A percentile compares a stretch with the other conserved stretches of the same genome.
Conservation (phyloP, 345 rosid species). For the Eutrema japonicum region DNA sequence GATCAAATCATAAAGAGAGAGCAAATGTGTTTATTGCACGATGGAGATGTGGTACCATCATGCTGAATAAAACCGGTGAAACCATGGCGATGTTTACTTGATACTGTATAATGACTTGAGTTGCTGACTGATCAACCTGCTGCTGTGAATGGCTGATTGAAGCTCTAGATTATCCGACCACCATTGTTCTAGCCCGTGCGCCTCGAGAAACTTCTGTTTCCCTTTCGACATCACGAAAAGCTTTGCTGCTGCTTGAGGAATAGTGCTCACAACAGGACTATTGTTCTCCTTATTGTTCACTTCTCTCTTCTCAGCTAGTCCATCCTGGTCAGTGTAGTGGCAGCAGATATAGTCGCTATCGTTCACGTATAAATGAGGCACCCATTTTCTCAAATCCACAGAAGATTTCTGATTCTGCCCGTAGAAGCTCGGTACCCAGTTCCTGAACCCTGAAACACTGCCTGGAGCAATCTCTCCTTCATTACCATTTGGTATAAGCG, state of each 20-base stretch:
- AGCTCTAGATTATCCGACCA: constrained; percentile 92
- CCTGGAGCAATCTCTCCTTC: constrained; percentile 39
- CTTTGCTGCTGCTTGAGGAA: constrained; percentile 70
- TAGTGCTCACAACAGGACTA: constrained; percentile 27
- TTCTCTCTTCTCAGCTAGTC: constrained; percentile 41
- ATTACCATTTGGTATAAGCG: constrained; percentile 1
- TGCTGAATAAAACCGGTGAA: not conserved
- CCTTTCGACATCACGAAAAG: constrained; percentile 89
- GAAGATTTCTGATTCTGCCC: constrained; percentile 53
- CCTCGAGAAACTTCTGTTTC: constrained; percentile 91
- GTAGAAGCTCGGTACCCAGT: constrained; percentile 60
- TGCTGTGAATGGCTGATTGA: constrained; percentile 63
- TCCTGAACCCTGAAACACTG: constrained; percentile 55
- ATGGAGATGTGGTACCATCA: no score
- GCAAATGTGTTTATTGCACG: constrained; percentile 29
- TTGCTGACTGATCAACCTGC: constrained; percentile 87
- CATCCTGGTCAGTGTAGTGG: constrained; percentile 64
- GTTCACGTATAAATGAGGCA: constrained; percentile 86
- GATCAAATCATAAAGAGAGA: no score
- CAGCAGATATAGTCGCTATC: constrained; percentile 93
- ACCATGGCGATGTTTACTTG: constrained; percentile 20
- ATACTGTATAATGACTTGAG: constrained; percentile 74
- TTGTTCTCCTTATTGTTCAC: constrained; percentile 54
- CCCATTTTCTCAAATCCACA: constrained; percentile 69
- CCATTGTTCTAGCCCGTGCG: constrained; percentile 97